phyloP scores from a whole-genome alignment of 768 basidiomycete species.

The Kwoniella shandongensis region DNA sequence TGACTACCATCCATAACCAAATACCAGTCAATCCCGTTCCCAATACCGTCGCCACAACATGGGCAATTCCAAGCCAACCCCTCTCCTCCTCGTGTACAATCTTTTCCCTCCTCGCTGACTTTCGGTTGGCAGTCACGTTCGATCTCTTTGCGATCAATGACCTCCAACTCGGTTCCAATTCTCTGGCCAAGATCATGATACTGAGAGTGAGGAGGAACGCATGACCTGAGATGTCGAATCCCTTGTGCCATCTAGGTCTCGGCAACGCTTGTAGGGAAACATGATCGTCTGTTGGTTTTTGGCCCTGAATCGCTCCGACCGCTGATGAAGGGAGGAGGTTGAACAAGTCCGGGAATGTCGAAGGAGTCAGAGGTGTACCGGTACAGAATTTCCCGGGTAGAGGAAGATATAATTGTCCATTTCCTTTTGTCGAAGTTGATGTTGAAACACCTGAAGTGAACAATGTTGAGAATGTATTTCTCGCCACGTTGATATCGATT shows the following conservation, averaged over 20 bases:
- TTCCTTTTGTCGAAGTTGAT: background rate
- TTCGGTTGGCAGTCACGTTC: background rate
- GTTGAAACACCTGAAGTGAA: constrained; percentile 6
- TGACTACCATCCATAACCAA: constrained; percentile 73
- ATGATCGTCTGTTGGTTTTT: constrained; percentile 7
- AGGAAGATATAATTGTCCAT: constrained; percentile 12
- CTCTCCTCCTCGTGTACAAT: background rate
- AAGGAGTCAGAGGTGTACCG: constrained; percentile 11
- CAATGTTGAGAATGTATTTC: constrained; percentile 2
- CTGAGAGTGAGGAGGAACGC: constrained; percentile 83
- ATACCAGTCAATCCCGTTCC: constrained; percentile 55
- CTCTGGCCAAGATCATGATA: constrained; percentile 73
- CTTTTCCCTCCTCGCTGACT: background rate
- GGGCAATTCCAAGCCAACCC: constrained; percentile 9
- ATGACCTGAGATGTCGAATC: constrained; percentile 93
- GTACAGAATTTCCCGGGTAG: constrained; percentile 21
- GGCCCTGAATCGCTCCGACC: background rate
- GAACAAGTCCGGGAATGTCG: constrained; percentile 24
- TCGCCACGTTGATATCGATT: constrained; percentile 4
- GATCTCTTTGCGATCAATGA: constrained; percentile 6
- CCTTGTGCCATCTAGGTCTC: constrained; percentile 67
- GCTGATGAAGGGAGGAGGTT: constrained; percentile 5
- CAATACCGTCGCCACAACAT: constrained; percentile 13
- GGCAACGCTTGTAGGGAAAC: constrained; percentile 18
- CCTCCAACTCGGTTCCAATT: constrained; percentile 59